phyloP scores from a whole-genome alignment of 805 yeast genomes.

The Metschnikowia anglica region DNA sequence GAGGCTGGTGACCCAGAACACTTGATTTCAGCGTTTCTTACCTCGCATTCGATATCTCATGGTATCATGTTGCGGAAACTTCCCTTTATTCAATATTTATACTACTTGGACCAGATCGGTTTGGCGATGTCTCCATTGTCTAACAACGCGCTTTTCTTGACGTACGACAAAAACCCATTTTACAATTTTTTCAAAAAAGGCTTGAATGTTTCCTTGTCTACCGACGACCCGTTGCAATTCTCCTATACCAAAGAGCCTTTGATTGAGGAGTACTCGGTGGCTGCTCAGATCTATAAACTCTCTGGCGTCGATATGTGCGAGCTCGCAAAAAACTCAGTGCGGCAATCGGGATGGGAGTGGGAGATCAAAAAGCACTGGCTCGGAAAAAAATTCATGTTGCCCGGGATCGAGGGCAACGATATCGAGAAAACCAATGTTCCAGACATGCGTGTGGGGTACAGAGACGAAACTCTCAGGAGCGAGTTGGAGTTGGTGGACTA shows the following conservation, averaged over 20 bases:
- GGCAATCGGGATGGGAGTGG: constrained; percentile 92
- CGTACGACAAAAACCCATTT: constrained; percentile 97
- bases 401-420: constrained; percentile 79
- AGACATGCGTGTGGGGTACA: constrained; percentile 75
- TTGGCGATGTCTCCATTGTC: constrained; percentile 98
- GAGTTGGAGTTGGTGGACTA: constrained; percentile 67
- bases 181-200: constrained; percentile 89
- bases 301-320: constrained; percentile 98
- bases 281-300: constrained; percentile 94
- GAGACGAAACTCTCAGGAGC: constrained; percentile 74
- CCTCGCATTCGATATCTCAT: constrained; percentile 91
- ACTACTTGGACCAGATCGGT: constrained; percentile 91
- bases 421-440: constrained; percentile 96
- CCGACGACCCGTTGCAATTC: constrained; percentile 97
- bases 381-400: constrained; percentile 58
- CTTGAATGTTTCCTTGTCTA: constrained; percentile 87
- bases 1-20: constrained; percentile 99
- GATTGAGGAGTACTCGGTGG: constrained; percentile 96
- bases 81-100: constrained; percentile 92
- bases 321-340: constrained; percentile 86
- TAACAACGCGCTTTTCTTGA: constrained; percentile 91
- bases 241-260: constrained; percentile 96
- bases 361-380: constrained; percentile 89
- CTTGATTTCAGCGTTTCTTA: constrained; percentile 81
- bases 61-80: constrained; percentile 91